Base-by-base conservation (phyloP, 176 grass and related monocot genomes). In the Leersia perrieri region DNA sequence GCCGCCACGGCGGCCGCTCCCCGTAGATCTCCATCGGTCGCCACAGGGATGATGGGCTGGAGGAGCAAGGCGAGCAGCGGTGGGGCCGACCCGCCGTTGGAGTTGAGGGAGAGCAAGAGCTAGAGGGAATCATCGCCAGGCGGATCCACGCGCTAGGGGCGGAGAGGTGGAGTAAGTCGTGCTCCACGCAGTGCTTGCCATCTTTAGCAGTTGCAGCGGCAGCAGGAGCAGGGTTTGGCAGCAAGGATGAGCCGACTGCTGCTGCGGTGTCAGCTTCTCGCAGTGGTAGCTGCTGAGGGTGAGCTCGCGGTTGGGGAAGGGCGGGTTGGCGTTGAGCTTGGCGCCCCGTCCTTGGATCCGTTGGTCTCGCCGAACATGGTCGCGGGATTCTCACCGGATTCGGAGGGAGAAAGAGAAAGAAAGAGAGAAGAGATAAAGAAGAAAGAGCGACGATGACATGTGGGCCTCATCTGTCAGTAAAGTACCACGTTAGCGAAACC, bases 81-180 rank as follows among this genome's bases (percentile, higher is more conserved):
- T 65, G 35, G 23, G 16, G 60, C 44, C 53, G 84, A 64, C 26
- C 39, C n/a, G n/a, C n/a, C 90, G 73, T 77, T 81, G 61, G 80
- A 88, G 75, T 87, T 77, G 29, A 99, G 97, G 8, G 97, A 99
- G 66, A 99, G 84, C 58, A 89, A 94, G 58, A 94, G 92, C 80
- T 83, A 85, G 18, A 94, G 84, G 63, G 83, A 86, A 18, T 87
- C 81, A 29, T 83, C 92, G 26, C 90, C 89, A 0, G 92, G 83
- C 3, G 84, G 68, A 26, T 94, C 86, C 68, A 82, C 92, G 68
- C 89, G 87, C 87, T 94, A 72, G 80, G 77, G 15, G 77, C 89
- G 63, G 89, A 73, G 58, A 94, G 77, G 77, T 92, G 89, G 44
- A 94, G 89, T 61, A 91, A 91, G 27, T 91, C 89, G 36, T 86